Conservation (phyloP, 192 early-diverging fungal genomes). For the Rhizophagus prolifer region DNA sequence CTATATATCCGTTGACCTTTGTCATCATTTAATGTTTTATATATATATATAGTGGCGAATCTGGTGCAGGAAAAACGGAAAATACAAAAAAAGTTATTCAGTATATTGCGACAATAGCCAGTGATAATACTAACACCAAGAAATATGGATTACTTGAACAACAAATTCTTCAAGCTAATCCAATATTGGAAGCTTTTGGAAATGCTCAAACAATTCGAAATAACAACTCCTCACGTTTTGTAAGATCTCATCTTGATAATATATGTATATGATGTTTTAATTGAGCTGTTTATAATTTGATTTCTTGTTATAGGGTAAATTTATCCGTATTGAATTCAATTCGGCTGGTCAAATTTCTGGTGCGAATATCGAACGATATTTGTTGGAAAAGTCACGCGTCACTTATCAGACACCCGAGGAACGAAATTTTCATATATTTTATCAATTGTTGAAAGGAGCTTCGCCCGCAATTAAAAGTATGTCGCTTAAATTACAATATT, state of each 20-base stretch:
- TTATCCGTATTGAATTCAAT: constrained; percentile 98
- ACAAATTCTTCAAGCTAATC: constrained; percentile 95
- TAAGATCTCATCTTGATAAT: constrained; percentile 37
- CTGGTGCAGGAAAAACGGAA: constrained; percentile 99
- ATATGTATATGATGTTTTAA: too few species aligned
- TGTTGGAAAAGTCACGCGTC: constrained; percentile 96
- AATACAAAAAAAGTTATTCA: constrained; percentile 99
- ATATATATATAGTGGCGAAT: constrained; percentile 75
- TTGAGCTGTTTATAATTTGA: neutral
- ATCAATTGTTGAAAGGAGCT: constrained; percentile 94
- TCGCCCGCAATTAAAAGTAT: constrained; percentile 67
- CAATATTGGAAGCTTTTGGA: constrained; percentile 96
- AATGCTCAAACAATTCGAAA: constrained; percentile 99
- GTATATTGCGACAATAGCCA: constrained; percentile 90
- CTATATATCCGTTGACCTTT: neutral
- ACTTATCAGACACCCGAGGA: constrained; percentile 90
- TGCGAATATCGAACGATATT: constrained; percentile 95
- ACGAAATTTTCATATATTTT: constrained; percentile 97
- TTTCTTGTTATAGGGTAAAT: constrained; percentile 71
- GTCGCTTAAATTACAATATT: neutral
- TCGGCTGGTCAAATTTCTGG: constrained; percentile 74
- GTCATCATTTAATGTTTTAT: neutral
- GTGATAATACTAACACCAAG: constrained; percentile 45
- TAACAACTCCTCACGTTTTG: constrained; percentile 98
- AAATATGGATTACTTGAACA: constrained; percentile 72